Conservation (phyloP, 768 basidiomycete genomes). For the Hebeloma cylindrosporum region DNA sequence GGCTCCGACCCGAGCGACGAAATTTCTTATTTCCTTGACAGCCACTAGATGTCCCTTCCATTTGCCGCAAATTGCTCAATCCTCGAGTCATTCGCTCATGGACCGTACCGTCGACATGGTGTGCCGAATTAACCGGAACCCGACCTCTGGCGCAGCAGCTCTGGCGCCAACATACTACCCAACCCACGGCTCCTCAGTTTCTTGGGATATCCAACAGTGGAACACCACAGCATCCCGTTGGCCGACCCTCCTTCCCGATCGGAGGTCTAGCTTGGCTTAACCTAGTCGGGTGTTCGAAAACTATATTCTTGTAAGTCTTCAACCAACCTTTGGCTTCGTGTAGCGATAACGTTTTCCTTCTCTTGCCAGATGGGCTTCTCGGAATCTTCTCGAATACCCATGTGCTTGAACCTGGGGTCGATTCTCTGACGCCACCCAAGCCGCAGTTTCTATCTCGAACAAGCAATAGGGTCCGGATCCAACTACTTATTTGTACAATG, state of each 20-base stretch:
- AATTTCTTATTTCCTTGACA: slow-evolving; percentile 24
- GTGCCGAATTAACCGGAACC: slow-evolving; percentile 16
- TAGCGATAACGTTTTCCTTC: no score
- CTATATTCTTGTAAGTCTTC: no score
- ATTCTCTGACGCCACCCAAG: no score
- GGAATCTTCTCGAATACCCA: no score
- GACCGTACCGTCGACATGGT: slow-evolving; percentile 24
- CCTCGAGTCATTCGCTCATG: slow-evolving; percentile 23
- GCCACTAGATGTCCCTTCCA: slow-evolving; percentile 25
- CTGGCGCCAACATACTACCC: slow-evolving; percentile 21
- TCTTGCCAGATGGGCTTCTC: no score
- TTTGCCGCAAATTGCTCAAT: slow-evolving; percentile 24
- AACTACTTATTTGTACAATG: no score
- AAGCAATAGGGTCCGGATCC: no score
- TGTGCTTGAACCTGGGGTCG: no score
- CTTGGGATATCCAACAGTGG: slow-evolving; percentile 19
- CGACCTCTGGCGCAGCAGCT: slow-evolving; percentile 4
- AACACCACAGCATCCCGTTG: slow-evolving; percentile 17
- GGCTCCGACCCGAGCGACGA: slow-evolving; percentile 15
- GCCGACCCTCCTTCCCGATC: slow-evolving; percentile 13
- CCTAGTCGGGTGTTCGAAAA: no score
- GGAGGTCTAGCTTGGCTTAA: not conserved
- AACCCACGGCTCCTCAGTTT: slow-evolving; percentile 12
- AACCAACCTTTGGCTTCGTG: no score
- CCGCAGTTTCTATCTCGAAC: no score